Evolutionary conservation across 768 basidiomycete genomes (phyloP), one percentile per base, ranked within the genome.

Genomic region (Lactarius evosmus): DNA sequence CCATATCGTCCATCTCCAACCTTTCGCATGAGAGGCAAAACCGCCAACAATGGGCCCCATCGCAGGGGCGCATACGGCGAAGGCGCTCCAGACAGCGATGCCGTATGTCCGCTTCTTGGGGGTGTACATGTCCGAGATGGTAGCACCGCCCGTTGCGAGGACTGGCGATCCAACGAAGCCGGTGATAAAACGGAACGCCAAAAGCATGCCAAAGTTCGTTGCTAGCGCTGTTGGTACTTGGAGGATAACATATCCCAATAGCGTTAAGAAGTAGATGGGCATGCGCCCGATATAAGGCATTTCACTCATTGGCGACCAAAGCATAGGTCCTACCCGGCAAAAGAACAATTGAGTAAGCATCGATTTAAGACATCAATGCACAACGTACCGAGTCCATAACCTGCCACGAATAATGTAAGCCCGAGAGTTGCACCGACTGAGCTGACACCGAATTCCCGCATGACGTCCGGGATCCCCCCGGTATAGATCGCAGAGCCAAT

Each of bases 1-100:
- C 70, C 72, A 74, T 59, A 74, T 70, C 16, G 75, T 73, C 75
- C 76, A 77, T 46, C 66, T 66, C 76, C 75, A 77, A 7, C 67
- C 61, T 36, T 77, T 58, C 4, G 63, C 70, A 60, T 75, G 71
- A 4, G 69, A 72, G 4, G 72, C 74, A 51, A 77, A 77, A 1
- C 75, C 75, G 19, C 75, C 75, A 8, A 75, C 69, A 7, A 75
- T 60, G n/a, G 75, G 75, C 0, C 74, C 75, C 7, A 70, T 69
- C 36, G 73, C 71, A 19, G 75, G 75, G 3, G 58, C 66, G 40
- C 66, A 67, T 16, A 72, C 68, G 8, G 73, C 73, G 16, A 71
- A 74, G 4, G 70, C 46, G 17, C 71, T 63, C 73, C 73, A 74
- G 33, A 74, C 19, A 0, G 69, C 67, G 34, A 74, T 67, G 7